Evolutionary conservation across 2,329 filamentous ascomycete species (phyloP), one percentile per base, ranked within the genome.

Genomic region (Diaporthe nobilis): DNA sequence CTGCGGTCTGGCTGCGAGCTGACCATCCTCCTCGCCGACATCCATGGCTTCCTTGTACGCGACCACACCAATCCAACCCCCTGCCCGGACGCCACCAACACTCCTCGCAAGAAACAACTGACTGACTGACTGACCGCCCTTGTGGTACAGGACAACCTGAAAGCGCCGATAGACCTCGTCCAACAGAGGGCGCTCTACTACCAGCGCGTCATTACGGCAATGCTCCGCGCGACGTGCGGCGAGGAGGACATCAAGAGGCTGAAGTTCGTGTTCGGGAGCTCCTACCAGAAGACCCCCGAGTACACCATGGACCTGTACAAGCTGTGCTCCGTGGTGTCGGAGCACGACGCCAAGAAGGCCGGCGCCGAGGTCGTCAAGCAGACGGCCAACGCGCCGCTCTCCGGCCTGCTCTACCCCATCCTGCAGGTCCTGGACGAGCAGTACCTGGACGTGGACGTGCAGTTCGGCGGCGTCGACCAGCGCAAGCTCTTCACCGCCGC

Each of bases 301-400:
- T 98, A 98, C 86, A 91, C 93, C 76, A 97, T 98, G 94, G 96
- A 98, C 82, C 86, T 98, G 47, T 96, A 96, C 86, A 92, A 94
- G 82, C 83, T 98, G 78, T 90, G 89, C 61, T 91, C 91, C 4
- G 85, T 94, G 72, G 91, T 94, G 7, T 93, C 92, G 20, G 92
- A 95, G 85, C 92, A 96, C 82, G 92, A 97, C 81, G 95, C 95
- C 22, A 95, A 95, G 85, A 97, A 95, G 85, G 96, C 96, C 0
- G 96, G 96, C 53, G 94, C 95, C 2, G 97, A 98, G 85, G 92
- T 98, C 10, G 96, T 99, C 79, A 98, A 98, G 89, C 95, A 98
- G 87, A 92, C 93, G 4, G 90, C 91, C 74, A 95, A 96, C 81
- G 91, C 93, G 13, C 90, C 93, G 4, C 83, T 97, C 73, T 92